Conservation (phyloP, 495 filamentous ascomycete genomes). For the Xylaria venustula region DNA sequence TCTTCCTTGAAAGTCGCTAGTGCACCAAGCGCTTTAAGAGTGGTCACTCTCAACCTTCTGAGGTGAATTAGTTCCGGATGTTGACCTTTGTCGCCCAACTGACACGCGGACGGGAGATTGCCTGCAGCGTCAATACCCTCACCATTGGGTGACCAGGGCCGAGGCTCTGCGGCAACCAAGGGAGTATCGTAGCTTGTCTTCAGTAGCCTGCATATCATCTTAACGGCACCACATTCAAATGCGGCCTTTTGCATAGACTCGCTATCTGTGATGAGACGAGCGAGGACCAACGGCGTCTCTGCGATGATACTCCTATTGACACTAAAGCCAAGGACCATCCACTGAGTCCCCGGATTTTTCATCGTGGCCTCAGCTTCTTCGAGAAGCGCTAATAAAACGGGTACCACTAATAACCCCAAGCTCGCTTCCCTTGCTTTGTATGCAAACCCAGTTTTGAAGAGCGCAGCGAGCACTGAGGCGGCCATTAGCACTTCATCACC, state of each 20-base stretch:
- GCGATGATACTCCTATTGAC: conserved; percentile 58
- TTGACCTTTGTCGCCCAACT: conserved; percentile 61
- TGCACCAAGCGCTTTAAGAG: conserved; percentile 75
- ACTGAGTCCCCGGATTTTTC: conserved; percentile 27
- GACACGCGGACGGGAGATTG: conserved; percentile 28
- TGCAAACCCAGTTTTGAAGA: conserved; percentile 68
- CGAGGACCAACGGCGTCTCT: conserved; percentile 70
- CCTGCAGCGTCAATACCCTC: conserved; percentile 10
- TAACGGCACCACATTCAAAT: conserved; percentile 73
- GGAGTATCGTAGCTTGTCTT: conserved; percentile 63
- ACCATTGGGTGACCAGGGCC: conserved; percentile 42
- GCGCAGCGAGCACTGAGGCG: conserved; percentile 71
- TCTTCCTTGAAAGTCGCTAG: conserved; percentile 79
- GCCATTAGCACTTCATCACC: conserved; percentile 73
- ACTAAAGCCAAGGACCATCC: conserved; percentile 34
- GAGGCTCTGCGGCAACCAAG: conserved; percentile 33
- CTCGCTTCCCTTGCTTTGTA: conserved; percentile 59
- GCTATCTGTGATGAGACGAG: conserved; percentile 74
- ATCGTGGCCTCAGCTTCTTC: conserved; percentile 46
- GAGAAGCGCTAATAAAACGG: conserved; percentile 69
- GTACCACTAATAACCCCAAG: conserved; percentile 67
- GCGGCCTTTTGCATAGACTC: conserved; percentile 76
- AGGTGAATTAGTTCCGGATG: conserved; percentile 66
- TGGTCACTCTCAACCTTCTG: conserved; percentile 72
- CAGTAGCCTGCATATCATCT: conserved; percentile 69